These are phyloP conservation scores for Lentinus tigrinus DNA, from an alignment of 768 basidiomycete species.

Conservation along the genomic window DNA sequence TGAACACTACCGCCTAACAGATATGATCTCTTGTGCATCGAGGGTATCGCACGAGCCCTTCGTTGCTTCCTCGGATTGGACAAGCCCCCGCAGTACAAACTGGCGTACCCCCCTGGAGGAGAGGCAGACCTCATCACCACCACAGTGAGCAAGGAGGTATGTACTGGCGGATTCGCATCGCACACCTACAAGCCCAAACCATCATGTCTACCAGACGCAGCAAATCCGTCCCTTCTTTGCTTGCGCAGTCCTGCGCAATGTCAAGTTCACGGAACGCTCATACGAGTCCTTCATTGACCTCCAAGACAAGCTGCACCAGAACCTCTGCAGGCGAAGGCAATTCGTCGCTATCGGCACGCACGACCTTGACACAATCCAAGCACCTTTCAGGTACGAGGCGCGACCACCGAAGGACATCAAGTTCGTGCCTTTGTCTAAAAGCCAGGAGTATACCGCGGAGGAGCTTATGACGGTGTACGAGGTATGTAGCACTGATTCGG, in stretches of 20 bases:
- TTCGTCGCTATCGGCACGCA: slow-evolving; percentile 97
- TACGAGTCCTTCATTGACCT: slow-evolving; percentile 98
- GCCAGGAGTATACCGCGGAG: slow-evolving; percentile 76
- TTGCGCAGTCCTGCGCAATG: slow-evolving; percentile 84
- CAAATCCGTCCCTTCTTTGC: slow-evolving; percentile 90
- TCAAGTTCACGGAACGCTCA: slow-evolving; percentile 83
- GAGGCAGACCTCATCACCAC: slow-evolving; percentile 65
- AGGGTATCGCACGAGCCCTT: slow-evolving; percentile 89
- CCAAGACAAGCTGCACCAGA: slow-evolving; percentile 99
- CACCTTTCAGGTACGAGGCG: slow-evolving; percentile 88
- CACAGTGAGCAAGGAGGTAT: slow-evolving; percentile 70
- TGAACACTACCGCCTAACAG: slow-evolving; percentile 38
- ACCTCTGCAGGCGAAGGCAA: slow-evolving; percentile 85
- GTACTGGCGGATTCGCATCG: slow-evolving; percentile 23
- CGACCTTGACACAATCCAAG: slow-evolving; percentile 84
- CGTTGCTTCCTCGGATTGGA: slow-evolving; percentile 76
- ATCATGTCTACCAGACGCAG: slow-evolving; percentile 53
- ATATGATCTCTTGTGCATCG: slow-evolving; percentile 97
- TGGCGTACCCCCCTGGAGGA: slow-evolving; percentile 70
- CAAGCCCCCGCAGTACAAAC: slow-evolving; percentile 68
- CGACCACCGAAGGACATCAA: slow-evolving; percentile 84
- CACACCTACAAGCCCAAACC: not conserved
- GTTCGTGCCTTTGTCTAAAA: slow-evolving; percentile 84
- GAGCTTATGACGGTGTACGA: slow-evolving; percentile 94
- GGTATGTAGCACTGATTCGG: slow-evolving; percentile 43